These are phyloP conservation scores for Mycena galericulata DNA, from an alignment of 768 basidiomycete genomes.

Conservation along the genomic window DNA sequence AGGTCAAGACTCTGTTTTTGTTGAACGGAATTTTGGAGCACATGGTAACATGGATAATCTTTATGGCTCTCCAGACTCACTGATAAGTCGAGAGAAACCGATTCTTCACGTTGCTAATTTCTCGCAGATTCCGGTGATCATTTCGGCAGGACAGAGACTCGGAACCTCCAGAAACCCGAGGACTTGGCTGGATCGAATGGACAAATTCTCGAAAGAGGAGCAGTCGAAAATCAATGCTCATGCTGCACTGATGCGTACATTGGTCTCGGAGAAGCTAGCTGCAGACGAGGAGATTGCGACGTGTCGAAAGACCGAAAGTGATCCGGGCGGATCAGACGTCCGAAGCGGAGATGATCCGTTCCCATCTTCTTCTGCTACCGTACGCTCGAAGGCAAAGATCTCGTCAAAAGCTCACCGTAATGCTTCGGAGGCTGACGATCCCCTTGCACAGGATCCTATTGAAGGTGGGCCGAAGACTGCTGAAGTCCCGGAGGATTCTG, in stretches of 20 bases:
- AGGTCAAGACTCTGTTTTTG: constrained; percentile 13
- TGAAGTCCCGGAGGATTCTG: not conserved
- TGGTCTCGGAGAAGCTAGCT: not conserved
- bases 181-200: constrained; percentile 27
- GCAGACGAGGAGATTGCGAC: not conserved
- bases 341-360: not conserved
- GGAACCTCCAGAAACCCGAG: constrained; percentile 22
- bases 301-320: not conserved
- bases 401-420: not conserved
- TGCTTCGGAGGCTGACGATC: not conserved
- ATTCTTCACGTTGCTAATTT: constrained; percentile 2
- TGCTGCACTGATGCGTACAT: not conserved
- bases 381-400: not conserved
- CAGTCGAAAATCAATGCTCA: not conserved
- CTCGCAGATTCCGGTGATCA: not conserved
- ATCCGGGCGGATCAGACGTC: no score
- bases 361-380: not conserved
- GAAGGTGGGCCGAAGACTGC: no score
- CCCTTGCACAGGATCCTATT: not conserved
- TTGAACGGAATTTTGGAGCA: constrained; percentile 22
- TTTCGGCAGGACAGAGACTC: constrained; percentile 27
- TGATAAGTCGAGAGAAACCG: constrained; percentile 9
- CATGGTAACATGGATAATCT: constrained; percentile 6
- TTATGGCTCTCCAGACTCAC: constrained; percentile 29
- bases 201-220: not conserved